phyloP scores from a whole-genome alignment of 2,329 filamentous ascomycete species.

The Penicillium sp. region DNA sequence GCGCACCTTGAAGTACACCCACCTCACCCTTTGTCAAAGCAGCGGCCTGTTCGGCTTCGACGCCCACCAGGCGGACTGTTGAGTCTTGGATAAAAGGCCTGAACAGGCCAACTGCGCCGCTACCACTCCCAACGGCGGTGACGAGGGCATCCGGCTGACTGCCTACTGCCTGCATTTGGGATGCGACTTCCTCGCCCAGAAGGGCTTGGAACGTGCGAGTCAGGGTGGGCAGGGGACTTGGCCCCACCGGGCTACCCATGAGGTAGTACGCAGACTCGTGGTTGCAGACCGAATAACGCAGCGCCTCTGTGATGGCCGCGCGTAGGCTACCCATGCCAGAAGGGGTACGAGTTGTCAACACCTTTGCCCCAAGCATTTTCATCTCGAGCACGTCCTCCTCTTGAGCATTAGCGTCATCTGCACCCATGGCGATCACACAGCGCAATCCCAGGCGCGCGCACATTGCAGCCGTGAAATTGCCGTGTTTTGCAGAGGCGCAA shows the following conservation, averaged over 20 bases:
- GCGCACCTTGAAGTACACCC: conserved; percentile 28
- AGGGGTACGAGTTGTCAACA: conserved; percentile 22
- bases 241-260: conserved; percentile 27
- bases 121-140: conserved; percentile 25
- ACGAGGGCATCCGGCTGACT: conserved; percentile 24
- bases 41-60: conserved; percentile 22
- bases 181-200: conserved; percentile 27
- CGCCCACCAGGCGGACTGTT: conserved; percentile 16
- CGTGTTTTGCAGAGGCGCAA: conserved; percentile 29
- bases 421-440: conserved; percentile 26
- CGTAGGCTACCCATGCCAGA: conserved; percentile 27
- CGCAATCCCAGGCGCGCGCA: conserved; percentile 22
- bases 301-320: conserved; percentile 28
- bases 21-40: conserved; percentile 20
- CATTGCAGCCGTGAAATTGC: conserved; percentile 25
- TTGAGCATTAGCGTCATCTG: conserved; percentile 23
- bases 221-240: conserved; percentile 24
- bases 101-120: conserved; percentile 25
- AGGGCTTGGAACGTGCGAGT: conserved; percentile 27
- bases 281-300: conserved; percentile 29
- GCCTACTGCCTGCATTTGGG: conserved; percentile 22
- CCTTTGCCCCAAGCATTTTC: conserved; percentile 25
- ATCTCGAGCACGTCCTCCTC: conserved; percentile 24
- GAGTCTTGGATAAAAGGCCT: conserved; percentile 21
- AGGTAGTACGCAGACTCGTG: conserved; percentile 27